Evolutionary conservation across 2,329 filamentous ascomycete species (phyloP), one percentile per base, ranked within the genome.

Genomic region (Trichoderma koningii): DNA sequence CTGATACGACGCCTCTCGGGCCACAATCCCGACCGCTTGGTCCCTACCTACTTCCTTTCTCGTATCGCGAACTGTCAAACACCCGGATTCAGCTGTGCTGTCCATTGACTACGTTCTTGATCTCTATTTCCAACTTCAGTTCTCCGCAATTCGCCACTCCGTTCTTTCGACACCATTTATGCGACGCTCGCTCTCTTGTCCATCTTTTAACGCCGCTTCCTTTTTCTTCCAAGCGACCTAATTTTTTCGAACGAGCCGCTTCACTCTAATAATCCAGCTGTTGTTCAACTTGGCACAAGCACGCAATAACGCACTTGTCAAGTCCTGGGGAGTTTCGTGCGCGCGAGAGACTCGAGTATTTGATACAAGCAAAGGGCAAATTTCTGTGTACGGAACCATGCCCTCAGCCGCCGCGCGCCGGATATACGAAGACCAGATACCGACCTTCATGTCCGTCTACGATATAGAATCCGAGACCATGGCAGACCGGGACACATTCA

Each of bases 361-460:
- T n/a, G 23, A 47, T 44, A 30, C 7, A 47, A 28, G 19, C 9
- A 50, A 51, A 28, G 28, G 15, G 28, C 41, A 17, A 42, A n/a
- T 30, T 15, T 23, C 21, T 23, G 21, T 17, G 26, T 56, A 48
- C 67, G 68, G 68, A 55, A 85, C 77, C 68, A 88, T 88, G 86
- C 85, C 85, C 76, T 87, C 85, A 71, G 83, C 86, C 69, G 81
- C 86, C 66, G 81, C 85, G 61, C 80, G 85, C 70, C 83, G 85
- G 75, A 75, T 87, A 71, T 88, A 86, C 75, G 85, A 89, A 80
- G 86, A 88, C 73, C 86, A 88, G 76, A 88, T 91, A 82, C 89
- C 89, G 74, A 87, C 89, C 23, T 90, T 91, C 72, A 90, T 90
- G 88, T 88, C 89, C 65, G 88, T 91, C 64, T 90, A 89, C 79